Base-by-base conservation (phyloP, 768 basidiomycete species). In the Lactarius indigo region DNA sequence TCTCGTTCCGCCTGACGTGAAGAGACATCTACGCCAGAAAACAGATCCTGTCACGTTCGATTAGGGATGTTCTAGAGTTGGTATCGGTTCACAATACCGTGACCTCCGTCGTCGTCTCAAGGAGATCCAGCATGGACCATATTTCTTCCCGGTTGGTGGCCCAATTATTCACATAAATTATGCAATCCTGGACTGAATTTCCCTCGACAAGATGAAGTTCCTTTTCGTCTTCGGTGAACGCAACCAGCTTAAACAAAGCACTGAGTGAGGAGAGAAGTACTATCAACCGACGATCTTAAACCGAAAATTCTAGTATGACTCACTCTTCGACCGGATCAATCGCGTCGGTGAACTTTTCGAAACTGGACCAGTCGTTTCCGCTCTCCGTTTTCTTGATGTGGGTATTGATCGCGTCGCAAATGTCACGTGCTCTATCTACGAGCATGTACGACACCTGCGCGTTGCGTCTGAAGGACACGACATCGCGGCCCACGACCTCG, bases 271-370 rank as follows among this genome's bases (percentile, higher is more conserved):
- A 17, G 20, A 20, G 7, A 6, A 26, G 41, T 42, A 42, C 31
- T 17, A 35, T 61, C 50, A 62, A 57, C 33, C 44, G 35, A 26
- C 9, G 3, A 33, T 23, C 12, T 28, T 54, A 10, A 30, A 26
- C 35, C 9, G 10, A 17, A 2, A 7, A 31, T 5, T 4, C n/a
- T 5, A n/a, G 35, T 5, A 26, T 12, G 18, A 39, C 66, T 33
- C 35, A 72, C 71, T 71, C 61, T 47, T 72, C 71, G 17, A 72
- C 31, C 20, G 71, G 71, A n/a, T 72, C 70, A n/a, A 72, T 66
- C 6, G 71, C 71, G 9, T 57, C 52, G 9, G 66, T 59, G 56
- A 56, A 71, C 35, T 59, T 72, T 4, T 70, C 70, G 17, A 61
- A 72, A 56, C 55, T 71, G 26, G 31, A 26, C 71, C 71, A 72